Evolutionary conservation across 768 basidiomycete genomes (phyloP), one percentile per base, ranked within the genome.

Genomic region (Pulveroboletus ravenelii): DNA sequence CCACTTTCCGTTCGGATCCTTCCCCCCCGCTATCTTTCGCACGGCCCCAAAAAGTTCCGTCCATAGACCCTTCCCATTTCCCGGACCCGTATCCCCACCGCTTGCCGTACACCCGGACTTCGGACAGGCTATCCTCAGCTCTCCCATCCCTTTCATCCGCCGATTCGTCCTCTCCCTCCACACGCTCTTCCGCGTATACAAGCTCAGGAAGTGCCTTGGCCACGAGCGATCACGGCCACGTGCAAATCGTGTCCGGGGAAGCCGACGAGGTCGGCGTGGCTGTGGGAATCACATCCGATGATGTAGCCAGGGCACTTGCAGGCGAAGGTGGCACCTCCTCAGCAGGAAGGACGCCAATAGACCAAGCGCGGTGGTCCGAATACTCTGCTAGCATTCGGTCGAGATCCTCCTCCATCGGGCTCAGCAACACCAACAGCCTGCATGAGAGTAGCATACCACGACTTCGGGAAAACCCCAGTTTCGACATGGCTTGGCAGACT

Each of bases 111-210:
- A 70, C 69, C 58, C 72, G 60, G 42, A 57, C 57, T 20, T 68
- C 68, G 17, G 66, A 67, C 41, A 59, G 68, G 48, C 29, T 54
- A n/a, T 70, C 70, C 9, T 71, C 71, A 1, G 52, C 72, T 5
- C 70, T 77, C 10, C 84, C 84, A 4, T 74, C 82, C 14, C 80
- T 87, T 47, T 88, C 86, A 3, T 85, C 85, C 5, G 78, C 79
- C 37, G 80, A 80, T 40, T 86, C 89, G 0, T 84, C 85, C 23
- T 81, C 84, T 30, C 75, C 78, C 2, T 88, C 87, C 5, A 80
- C 85, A 7, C 78, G 87, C 44, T 89, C 88, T 8, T 87, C 86
- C 5, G 86, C 87, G 5, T 89, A 89, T 62, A 85, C 86, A 20
- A 84, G 78, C 67, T 80, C 81, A 17, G 84, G 83, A 48, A 85